phyloP scores from a whole-genome alignment of 352 stramenopile genomes.

The Plasmopara halstedii region DNA sequence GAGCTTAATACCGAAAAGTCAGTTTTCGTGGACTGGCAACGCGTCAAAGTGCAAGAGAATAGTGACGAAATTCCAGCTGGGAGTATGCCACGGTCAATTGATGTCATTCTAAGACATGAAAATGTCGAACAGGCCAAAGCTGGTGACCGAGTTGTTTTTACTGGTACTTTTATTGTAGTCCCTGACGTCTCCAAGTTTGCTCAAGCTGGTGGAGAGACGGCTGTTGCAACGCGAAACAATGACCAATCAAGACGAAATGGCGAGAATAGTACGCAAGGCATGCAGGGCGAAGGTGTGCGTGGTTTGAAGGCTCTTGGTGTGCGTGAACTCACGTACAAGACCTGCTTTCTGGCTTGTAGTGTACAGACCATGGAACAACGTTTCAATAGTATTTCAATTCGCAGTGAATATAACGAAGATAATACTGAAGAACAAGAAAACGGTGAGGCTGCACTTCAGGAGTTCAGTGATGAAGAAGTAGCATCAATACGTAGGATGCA shows the following conservation, averaged over 20 bases:
- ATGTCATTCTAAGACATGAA: slow-evolving; percentile 97
- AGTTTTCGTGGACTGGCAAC: slow-evolving; percentile 98
- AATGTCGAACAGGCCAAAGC: slow-evolving; percentile 96
- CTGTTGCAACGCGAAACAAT: slow-evolving; percentile 43
- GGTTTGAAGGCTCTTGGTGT: slow-evolving; percentile 94
- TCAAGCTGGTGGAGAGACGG: slow-evolving; percentile 53
- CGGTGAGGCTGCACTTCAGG: slow-evolving; percentile 23
- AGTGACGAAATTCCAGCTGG: slow-evolving; percentile 97
- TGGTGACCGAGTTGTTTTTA: slow-evolving; percentile 94
- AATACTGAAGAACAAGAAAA: slow-evolving; percentile 23
- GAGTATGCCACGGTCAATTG: slow-evolving; percentile 94
- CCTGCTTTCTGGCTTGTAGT: slow-evolving; percentile 94
- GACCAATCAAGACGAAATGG: slow-evolving; percentile 23
- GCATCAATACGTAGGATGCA: slow-evolving; percentile 91
- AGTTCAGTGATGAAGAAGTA: slow-evolving; percentile 92
- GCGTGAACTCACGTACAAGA: slow-evolving; percentile 97
- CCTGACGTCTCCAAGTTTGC: slow-evolving; percentile 92
- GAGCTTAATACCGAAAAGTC: slow-evolving; percentile 87
- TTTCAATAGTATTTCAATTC: slow-evolving; percentile 84
- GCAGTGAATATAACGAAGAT: slow-evolving; percentile 62
- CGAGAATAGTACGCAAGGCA: slow-evolving; percentile 73
- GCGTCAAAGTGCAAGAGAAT: slow-evolving; percentile 98
- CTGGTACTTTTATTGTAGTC: slow-evolving; percentile 92
- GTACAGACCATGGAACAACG: slow-evolving; percentile 89
- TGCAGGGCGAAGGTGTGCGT: slow-evolving; percentile 88